phyloP scores from a whole-genome alignment of 208 protist genomes.

The Acanthamoeba rhysodes region DNA sequence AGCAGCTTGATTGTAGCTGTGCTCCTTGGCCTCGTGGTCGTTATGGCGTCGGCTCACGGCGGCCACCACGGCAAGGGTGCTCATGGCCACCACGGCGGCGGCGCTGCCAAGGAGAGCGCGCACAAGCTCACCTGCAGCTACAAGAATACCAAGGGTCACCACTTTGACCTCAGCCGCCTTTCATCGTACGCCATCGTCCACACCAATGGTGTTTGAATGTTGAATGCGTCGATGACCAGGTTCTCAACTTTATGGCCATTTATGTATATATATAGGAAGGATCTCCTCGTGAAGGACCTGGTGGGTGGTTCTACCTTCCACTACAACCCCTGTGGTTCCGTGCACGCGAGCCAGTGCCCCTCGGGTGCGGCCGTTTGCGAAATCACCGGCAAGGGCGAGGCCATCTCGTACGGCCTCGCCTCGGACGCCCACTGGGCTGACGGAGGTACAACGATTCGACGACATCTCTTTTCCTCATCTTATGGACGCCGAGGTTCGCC shows the following conservation, averaged over 20 bases:
- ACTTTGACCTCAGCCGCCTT: conserved; percentile 27
- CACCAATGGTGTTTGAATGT: too few relatives aligned
- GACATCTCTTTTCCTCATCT: background rate
- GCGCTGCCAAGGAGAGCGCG: background rate
- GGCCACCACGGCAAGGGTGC: background rate
- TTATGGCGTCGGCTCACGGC: background rate
- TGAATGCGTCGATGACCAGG: too few relatives aligned
- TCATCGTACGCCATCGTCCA: background rate
- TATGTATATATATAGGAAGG: background rate
- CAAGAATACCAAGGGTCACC: conserved; percentile 2
- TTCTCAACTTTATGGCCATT: background rate
- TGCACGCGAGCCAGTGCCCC: background rate
- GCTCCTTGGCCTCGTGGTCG: background rate
- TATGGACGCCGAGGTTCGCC: background rate
- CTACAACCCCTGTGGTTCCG: background rate
- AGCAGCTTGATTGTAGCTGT: background rate
- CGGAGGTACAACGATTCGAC: background rate
- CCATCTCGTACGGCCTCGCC: conserved; percentile 6
- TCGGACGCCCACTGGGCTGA: background rate
- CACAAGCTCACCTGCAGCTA: background rate
- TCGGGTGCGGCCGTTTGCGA: background rate
- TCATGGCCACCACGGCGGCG: background rate
- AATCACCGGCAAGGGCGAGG: background rate
- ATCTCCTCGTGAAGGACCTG: conserved; percentile 1
- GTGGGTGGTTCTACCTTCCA: conserved; percentile 12